Conservation (phyloP, 345 rosid species). For the Bruguiera sexangula region DNA sequence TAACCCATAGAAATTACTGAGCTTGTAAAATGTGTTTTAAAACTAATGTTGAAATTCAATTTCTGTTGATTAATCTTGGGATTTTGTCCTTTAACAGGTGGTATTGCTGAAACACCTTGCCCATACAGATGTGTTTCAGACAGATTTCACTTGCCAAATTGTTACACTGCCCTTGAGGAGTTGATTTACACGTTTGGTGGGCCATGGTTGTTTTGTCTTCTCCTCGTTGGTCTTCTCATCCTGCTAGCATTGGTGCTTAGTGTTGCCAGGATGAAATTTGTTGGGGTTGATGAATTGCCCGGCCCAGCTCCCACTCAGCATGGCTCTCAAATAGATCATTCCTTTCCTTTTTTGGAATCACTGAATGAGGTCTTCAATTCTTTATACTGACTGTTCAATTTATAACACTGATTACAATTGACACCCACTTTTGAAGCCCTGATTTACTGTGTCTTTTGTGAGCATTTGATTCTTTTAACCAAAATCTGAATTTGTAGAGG, state of each 20-base stretch:
- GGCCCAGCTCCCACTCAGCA: constrained; percentile 91
- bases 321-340: constrained; percentile 89
- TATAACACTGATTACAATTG: not conserved
- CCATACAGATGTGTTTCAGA: constrained; percentile 86
- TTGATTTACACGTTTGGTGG: constrained; percentile 98
- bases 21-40: too few relatives aligned
- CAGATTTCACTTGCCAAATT: constrained; percentile 93
- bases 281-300: constrained; percentile 89
- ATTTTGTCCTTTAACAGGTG: constrained; percentile 53
- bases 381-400: not conserved
- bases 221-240: constrained; percentile 79
- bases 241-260: constrained; percentile 94
- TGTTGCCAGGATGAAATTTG: constrained; percentile 97
- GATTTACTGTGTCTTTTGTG: not conserved
- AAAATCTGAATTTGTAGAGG: not conserved
- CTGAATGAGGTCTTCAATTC: constrained; percentile 74
- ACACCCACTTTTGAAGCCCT: not conserved
- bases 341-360: constrained; percentile 97
- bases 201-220: constrained; percentile 91
- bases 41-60: too few relatives aligned
- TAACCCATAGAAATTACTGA: too few relatives aligned
- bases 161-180: constrained; percentile 97
- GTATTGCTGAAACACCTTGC: constrained; percentile 84
- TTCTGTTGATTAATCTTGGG: not conserved
- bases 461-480: not conserved